These are phyloP conservation scores for Phlyctochytrium arcticum DNA, from an alignment of 192 early-diverging fungal species.

Conservation along the genomic window DNA sequence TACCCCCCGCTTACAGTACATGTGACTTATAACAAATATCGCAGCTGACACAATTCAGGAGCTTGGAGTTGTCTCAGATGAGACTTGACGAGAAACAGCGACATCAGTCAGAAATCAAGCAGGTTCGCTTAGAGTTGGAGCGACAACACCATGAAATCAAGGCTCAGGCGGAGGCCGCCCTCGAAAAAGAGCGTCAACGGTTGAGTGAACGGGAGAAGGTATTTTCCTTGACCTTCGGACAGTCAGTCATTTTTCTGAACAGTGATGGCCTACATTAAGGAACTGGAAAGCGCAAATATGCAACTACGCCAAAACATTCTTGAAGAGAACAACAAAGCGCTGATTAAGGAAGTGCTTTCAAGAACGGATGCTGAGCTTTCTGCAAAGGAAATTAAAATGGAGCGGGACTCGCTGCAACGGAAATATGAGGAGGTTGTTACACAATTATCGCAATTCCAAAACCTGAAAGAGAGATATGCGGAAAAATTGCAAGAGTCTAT, in stretches of 20 bases:
- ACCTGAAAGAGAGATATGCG: conserved; percentile 39
- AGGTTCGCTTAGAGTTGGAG: conserved; percentile 12
- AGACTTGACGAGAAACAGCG: conserved; percentile 36
- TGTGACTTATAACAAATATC: not conserved
- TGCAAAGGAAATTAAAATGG: conserved; percentile 29
- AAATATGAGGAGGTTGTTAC: conserved; percentile 25
- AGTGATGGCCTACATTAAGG: conserved; percentile 1
- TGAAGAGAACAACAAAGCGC: conserved; percentile 30
- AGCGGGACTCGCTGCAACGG: conserved; percentile 25
- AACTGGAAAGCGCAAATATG: conserved; percentile 36
- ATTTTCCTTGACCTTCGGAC: not conserved
- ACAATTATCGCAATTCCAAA: conserved; percentile 26
- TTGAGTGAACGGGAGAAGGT: conserved; percentile 37
- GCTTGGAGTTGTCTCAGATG: conserved; percentile 44
- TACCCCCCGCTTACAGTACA: not conserved
- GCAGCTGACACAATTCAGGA: conserved; percentile 34
- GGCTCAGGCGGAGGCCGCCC: not conserved
- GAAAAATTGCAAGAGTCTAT: conserved; percentile 42
- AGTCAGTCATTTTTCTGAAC: not conserved
- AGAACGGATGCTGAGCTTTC: conserved; percentile 39
- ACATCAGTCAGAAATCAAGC: conserved; percentile 28
- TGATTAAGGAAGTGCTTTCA: conserved; percentile 30
- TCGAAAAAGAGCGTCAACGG: conserved; percentile 22
- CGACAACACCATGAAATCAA: conserved; percentile 21
- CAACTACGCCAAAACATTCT: conserved; percentile 34